Conservation (phyloP, 495 filamentous ascomycete species). For the Cairneyella variabilis region DNA sequence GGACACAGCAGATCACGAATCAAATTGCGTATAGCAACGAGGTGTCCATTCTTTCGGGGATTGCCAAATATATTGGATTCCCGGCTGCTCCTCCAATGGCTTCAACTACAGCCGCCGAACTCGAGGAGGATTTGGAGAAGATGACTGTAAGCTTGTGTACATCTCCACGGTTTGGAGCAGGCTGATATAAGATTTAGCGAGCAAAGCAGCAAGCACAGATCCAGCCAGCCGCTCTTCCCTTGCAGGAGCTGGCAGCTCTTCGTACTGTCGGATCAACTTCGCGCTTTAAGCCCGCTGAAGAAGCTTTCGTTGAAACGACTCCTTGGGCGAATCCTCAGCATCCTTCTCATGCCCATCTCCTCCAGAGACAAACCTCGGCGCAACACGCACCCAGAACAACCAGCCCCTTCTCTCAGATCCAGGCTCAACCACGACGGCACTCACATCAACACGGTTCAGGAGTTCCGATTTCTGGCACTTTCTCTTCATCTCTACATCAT, state of each 20-base stretch:
- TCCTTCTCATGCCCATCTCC: slow-evolving; percentile 55
- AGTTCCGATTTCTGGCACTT: slow-evolving; percentile 23
- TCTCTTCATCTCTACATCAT: slow-evolving; percentile 17
- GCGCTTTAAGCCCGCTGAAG: slow-evolving; percentile 62
- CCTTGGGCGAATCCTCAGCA: slow-evolving; percentile 89
- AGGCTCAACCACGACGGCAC: slow-evolving; percentile 20
- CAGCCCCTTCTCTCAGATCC: slow-evolving; percentile 25
- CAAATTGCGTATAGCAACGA: slow-evolving; percentile 91
- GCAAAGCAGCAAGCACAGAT: slow-evolving; percentile 28
- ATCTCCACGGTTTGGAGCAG: not conserved
- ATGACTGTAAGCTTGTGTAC: slow-evolving; percentile 72
- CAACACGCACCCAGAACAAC: slow-evolving; percentile 22
- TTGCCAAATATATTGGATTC: slow-evolving; percentile 93
- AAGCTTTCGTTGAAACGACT: slow-evolving; percentile 77
- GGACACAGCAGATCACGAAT: slow-evolving; percentile 67
- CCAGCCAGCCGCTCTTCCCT: slow-evolving; percentile 11
- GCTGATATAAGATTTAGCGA: slow-evolving; percentile 30
- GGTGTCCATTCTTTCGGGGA: slow-evolving; percentile 82
- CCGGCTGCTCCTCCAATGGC: slow-evolving; percentile 85
- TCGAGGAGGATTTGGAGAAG: slow-evolving; percentile 81
- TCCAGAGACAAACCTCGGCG: slow-evolving; percentile 25
- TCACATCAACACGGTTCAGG: slow-evolving; percentile 19
- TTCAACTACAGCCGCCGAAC: slow-evolving; percentile 64
- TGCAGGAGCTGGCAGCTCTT: slow-evolving; percentile 39
- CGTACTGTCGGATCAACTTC: slow-evolving; percentile 24